phyloP scores from a whole-genome alignment of 1,284 basidiomycete species.

The Sparassis latifolia region DNA sequence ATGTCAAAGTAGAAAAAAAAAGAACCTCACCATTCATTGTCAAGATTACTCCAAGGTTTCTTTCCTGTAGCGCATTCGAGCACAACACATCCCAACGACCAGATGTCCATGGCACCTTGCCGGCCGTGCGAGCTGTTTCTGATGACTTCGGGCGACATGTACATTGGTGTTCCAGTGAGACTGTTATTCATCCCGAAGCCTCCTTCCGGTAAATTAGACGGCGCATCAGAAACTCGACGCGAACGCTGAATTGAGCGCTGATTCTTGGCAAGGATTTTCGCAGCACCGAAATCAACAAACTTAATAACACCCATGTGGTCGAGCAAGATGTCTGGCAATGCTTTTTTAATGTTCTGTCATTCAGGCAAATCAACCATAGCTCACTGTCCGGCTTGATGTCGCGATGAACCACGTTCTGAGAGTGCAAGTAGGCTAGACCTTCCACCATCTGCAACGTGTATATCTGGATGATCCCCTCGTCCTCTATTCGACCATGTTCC shows the following conservation, averaged over 20 bases:
- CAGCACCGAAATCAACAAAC: constrained; percentile 97
- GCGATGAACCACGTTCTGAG: constrained; percentile 88
- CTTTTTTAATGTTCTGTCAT: not conserved
- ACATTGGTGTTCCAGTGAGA: constrained; percentile 98
- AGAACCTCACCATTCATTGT: constrained; percentile 88
- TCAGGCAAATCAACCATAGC: constrained; percentile 21
- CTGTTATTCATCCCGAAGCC: constrained; percentile 70
- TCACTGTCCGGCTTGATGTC: constrained; percentile 99
- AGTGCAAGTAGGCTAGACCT: constrained; percentile 91
- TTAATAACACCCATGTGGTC: constrained; percentile 95
- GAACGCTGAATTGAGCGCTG: constrained; percentile 82
- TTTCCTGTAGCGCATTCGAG: constrained; percentile 95
- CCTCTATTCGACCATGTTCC: constrained; percentile 94
- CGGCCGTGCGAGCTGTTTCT: constrained; percentile 84
- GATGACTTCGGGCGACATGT: constrained; percentile 99
- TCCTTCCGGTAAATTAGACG: constrained; percentile 24
- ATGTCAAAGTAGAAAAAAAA: constrained; percentile 1
- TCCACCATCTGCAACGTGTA: constrained; percentile 98
- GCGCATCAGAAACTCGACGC: constrained; percentile 42
- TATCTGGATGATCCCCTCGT: constrained; percentile 92
- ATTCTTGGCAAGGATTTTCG: constrained; percentile 95
- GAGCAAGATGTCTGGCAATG: constrained; percentile 78
- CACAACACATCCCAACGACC: constrained; percentile 95
- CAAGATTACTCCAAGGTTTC: constrained; percentile 97
- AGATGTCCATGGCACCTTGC: constrained; percentile 97